phyloP scores from a whole-genome alignment of 768 basidiomycete species.

The Lepiota subincarnata region DNA sequence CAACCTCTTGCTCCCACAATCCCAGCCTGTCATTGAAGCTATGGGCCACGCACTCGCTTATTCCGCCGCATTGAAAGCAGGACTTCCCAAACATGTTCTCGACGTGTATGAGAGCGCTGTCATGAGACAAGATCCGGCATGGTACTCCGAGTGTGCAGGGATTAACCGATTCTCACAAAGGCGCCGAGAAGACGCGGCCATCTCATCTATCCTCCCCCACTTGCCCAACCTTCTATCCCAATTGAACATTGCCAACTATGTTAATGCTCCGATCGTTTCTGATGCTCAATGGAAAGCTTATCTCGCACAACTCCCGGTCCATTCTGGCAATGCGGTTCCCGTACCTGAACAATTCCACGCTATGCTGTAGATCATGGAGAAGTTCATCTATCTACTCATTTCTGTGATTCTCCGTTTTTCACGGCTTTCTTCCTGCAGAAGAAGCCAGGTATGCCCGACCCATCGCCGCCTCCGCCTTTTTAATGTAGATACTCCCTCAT shows the following conservation, averaged over 20 bases:
- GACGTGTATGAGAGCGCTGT: slow-evolving; percentile 53
- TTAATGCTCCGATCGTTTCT: slow-evolving; percentile 51
- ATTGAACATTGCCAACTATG: slow-evolving; percentile 45
- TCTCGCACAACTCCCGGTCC: slow-evolving; percentile 33
- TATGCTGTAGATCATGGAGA: slow-evolving; percentile 29
- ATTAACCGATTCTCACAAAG: slow-evolving; percentile 46
- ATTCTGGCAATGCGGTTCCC: slow-evolving; percentile 38
- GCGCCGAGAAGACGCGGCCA: slow-evolving; percentile 41
- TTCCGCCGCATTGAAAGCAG: slow-evolving; percentile 42
- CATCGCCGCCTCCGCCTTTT: background rate
- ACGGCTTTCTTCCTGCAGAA: background rate
- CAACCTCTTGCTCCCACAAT: slow-evolving; percentile 51
- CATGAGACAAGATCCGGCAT: slow-evolving; percentile 51
- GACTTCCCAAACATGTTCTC: slow-evolving; percentile 44
- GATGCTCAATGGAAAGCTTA: slow-evolving; percentile 49
- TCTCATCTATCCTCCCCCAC: slow-evolving; percentile 40
- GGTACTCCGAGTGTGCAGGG: slow-evolving; percentile 53
- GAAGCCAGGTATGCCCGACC: background rate
- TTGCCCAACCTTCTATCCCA: slow-evolving; percentile 36
- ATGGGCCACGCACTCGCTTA: slow-evolving; percentile 63
- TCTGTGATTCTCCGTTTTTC: background rate
- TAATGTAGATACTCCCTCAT: background rate
- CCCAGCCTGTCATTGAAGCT: slow-evolving; percentile 50
- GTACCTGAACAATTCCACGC: slow-evolving; percentile 36
- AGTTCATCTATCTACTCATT: background rate